phyloP scores from a whole-genome alignment of 148 eudicot species.

The Vaccinium corymbosum region DNA sequence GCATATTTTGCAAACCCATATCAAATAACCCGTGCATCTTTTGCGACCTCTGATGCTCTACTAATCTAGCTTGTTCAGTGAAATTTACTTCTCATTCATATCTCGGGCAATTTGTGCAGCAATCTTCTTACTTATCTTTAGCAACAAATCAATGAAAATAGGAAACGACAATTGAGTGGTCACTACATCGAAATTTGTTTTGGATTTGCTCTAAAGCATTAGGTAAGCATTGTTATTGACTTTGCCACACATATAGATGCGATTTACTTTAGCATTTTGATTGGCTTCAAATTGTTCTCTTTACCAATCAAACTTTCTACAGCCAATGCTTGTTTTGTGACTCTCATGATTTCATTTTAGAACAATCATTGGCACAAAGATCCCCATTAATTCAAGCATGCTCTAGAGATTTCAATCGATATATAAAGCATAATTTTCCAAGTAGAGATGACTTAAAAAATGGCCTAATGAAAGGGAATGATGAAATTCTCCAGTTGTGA shows the following conservation, averaged over 20 bases:
- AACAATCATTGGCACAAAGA: conserved; percentile 8
- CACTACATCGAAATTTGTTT: not conserved
- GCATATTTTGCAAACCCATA: not conserved
- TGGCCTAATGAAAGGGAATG: not conserved
- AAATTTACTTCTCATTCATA: not conserved
- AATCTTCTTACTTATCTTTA: not conserved
- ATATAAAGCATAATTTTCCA: conserved; percentile 4
- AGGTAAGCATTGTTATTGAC: conserved; percentile 5
- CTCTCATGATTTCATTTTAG: conserved; percentile 17
- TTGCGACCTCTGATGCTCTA: not conserved
- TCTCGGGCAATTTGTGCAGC: not conserved
- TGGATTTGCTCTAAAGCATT: not conserved
- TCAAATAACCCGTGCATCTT: not conserved
- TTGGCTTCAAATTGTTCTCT: conserved; percentile 8
- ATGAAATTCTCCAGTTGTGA: not conserved
- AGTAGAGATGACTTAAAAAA: conserved; percentile 18
- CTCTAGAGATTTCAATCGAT: conserved; percentile 13
- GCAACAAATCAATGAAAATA: not conserved
- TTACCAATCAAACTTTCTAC: not conserved
- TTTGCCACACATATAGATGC: not conserved
- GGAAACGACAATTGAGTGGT: not conserved
- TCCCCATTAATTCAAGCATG: conserved; percentile 15
- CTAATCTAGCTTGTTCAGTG: not conserved
- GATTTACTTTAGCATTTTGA: conserved; percentile 1
- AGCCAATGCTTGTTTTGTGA: conserved; percentile 6